A percentile compares a stretch with the other conserved stretches of the same genome.
phyloP scores from a whole-genome alignment of 1,284 basidiomycete genomes.

The Porodaedalea pini region DNA sequence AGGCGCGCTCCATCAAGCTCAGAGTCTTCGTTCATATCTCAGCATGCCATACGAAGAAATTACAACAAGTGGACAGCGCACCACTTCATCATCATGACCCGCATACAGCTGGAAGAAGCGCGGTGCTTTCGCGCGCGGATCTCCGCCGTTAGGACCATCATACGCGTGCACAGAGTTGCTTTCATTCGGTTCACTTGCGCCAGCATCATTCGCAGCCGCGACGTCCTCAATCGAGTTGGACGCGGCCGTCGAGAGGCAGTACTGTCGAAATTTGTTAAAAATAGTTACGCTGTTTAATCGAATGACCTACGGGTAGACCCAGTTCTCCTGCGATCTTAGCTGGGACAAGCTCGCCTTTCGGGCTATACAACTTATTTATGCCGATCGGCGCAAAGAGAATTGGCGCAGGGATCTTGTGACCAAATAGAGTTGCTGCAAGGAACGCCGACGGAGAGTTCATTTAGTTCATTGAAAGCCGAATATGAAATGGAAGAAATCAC shows the following conservation, averaged over 20 bases:
- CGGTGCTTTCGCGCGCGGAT: constrained; percentile 35
- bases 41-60: not conserved
- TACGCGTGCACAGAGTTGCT: constrained; percentile 37
- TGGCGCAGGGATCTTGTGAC: constrained; percentile 49
- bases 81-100: constrained; percentile 53
- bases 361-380: constrained; percentile 54
- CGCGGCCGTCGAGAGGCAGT: constrained; percentile 55
- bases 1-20: constrained; percentile 45
- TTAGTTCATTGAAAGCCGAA: not conserved
- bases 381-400: constrained; percentile 57
- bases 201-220: constrained; percentile 44
- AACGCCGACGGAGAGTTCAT: no score
- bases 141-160: constrained; percentile 34
- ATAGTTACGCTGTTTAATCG: not conserved
- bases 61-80: constrained; percentile 22
- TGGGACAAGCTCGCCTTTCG: constrained; percentile 49
- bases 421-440: constrained; percentile 45
- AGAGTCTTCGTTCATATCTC: constrained; percentile 32
- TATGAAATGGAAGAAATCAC: constrained; percentile 21
- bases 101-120: constrained; percentile 63
- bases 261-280: constrained; percentile 28
- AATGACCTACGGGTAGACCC: constrained; percentile 41
- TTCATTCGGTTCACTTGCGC: constrained; percentile 36
- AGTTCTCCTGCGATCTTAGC: constrained; percentile 55
- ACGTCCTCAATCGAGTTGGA: constrained; percentile 53